A percentile compares a stretch with the other conserved stretches of the same genome.
Conservation (phyloP, 805 yeast species). For the Wickerhamomyces silvicola region DNA sequence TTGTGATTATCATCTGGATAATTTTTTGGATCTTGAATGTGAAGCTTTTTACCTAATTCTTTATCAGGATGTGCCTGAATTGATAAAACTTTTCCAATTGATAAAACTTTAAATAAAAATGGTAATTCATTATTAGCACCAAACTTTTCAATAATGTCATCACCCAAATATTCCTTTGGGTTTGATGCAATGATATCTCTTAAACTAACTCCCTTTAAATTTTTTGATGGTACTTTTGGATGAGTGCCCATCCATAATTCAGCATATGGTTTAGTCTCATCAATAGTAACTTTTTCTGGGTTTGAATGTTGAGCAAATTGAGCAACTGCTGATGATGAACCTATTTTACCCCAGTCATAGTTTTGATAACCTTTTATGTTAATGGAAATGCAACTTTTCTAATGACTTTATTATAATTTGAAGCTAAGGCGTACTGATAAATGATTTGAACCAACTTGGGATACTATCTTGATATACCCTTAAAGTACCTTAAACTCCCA, state of each 20-base stretch:
- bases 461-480: background rate
- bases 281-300: conserved; percentile 46
- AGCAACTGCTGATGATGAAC: conserved; percentile 83
- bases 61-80: conserved; percentile 99
- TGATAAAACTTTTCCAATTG: conserved; percentile 86
- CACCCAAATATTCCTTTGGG: conserved; percentile 57
- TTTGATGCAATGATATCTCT: conserved; percentile 57
- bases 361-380: conserved; percentile 55
- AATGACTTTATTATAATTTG: background rate
- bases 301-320: conserved; percentile 71
- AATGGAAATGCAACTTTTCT: background rate
- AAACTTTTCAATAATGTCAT: conserved; percentile 53
- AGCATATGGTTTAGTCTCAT: conserved; percentile 83
- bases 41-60: conserved; percentile 67
- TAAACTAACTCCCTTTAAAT: conserved; percentile 50
- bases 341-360: conserved; percentile 87
- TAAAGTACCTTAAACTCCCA: background rate
- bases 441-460: background rate
- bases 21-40: conserved; percentile 78
- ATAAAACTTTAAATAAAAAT: conserved; percentile 87
- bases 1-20: conserved; percentile 98
- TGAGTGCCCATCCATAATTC: conserved; percentile 99
- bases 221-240: conserved; percentile 79
- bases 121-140: conserved; percentile 72
- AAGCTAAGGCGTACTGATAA: too few relatives aligned